Evolutionary conservation across 2,329 filamentous ascomycete species (phyloP).

Genomic region (Sphaerulina vaccinii): DNA sequence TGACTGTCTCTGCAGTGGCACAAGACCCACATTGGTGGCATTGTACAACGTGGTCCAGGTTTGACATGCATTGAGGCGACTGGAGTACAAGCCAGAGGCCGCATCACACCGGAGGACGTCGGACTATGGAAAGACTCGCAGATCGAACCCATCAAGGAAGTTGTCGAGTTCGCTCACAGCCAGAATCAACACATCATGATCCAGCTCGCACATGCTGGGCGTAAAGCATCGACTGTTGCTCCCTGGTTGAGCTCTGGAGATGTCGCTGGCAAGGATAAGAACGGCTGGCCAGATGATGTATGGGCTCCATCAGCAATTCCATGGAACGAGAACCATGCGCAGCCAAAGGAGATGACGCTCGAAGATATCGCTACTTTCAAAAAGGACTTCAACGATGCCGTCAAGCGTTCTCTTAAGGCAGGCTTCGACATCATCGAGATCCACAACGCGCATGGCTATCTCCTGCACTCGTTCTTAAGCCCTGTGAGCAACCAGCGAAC

Average conservation of each 20-base stretch:
- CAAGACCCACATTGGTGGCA: slow-evolving; percentile 69
- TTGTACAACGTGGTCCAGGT: slow-evolving; percentile 71
- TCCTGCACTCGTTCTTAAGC: slow-evolving; percentile 68
- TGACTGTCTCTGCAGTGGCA: slow-evolving; percentile 56
- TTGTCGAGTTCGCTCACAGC: slow-evolving; percentile 76
- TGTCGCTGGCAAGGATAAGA: slow-evolving; percentile 52
- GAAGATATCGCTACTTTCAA: slow-evolving; percentile 68
- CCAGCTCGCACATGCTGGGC: slow-evolving; percentile 78
- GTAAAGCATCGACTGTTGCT: slow-evolving; percentile 59
- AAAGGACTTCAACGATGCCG: slow-evolving; percentile 30
- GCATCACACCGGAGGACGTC: slow-evolving; percentile 76
- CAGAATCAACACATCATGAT: slow-evolving; percentile 76
- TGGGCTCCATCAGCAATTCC: slow-evolving; percentile 59
- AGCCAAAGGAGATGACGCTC: slow-evolving; percentile 66
- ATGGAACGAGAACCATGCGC: slow-evolving; percentile 61
- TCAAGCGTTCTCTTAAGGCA: slow-evolving; percentile 44
- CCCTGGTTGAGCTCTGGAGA: slow-evolving; percentile 61
- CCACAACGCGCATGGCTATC: slow-evolving; percentile 76
- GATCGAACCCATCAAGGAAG: slow-evolving; percentile 66
- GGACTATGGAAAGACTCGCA: slow-evolving; percentile 86
- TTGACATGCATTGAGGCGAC: slow-evolving; percentile 78
- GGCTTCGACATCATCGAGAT: slow-evolving; percentile 80
- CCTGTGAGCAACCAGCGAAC: slow-evolving; percentile 68
- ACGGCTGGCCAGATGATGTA: slow-evolving; percentile 55
- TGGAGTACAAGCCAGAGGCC: slow-evolving; percentile 69